Conservation (phyloP, 371 early-diverging fungal species). For the Saksenaea oblongispora region DNA sequence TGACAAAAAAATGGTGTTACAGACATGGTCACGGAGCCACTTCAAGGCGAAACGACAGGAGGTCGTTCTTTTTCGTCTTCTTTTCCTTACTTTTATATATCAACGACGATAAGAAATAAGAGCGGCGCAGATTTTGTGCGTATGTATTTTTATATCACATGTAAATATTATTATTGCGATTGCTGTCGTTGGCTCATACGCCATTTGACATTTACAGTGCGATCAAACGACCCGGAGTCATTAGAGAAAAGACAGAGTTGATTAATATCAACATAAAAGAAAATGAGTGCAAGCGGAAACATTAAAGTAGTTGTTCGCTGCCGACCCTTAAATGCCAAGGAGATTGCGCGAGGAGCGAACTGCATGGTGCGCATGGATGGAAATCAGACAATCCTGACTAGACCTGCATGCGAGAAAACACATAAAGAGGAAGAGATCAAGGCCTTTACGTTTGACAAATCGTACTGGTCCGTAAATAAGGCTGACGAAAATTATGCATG, state of each 20-base stretch:
- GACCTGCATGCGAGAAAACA: constrained; percentile 25
- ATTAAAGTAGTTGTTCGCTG: constrained; percentile 82
- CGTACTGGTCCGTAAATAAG: constrained; percentile 77
- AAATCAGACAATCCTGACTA: constrained; percentile 65
- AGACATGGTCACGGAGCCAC: background rate
- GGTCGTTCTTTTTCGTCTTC: background rate
- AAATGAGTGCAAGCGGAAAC: constrained; percentile 39
- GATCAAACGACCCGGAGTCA: background rate
- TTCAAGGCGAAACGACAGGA: constrained; percentile 1
- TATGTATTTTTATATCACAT: background rate
- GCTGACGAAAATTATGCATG: constrained; percentile 63
- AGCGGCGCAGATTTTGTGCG: background rate
- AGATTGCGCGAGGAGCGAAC: constrained; percentile 58
- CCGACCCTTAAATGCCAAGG: constrained; percentile 74
- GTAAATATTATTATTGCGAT: background rate
- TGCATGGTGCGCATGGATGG: constrained; percentile 66
- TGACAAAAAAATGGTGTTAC: too few species aligned
- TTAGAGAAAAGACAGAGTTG: background rate
- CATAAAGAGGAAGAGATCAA: constrained; percentile 43
- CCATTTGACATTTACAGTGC: background rate
- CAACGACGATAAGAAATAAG: background rate
- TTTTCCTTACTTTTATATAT: background rate
- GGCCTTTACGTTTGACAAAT: constrained; percentile 79
- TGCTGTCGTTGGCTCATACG: background rate
- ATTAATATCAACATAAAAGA: background rate